Evolutionary conservation across 2,329 filamentous ascomycete genomes (phyloP).

Genomic region (Tothia fuscella): DNA sequence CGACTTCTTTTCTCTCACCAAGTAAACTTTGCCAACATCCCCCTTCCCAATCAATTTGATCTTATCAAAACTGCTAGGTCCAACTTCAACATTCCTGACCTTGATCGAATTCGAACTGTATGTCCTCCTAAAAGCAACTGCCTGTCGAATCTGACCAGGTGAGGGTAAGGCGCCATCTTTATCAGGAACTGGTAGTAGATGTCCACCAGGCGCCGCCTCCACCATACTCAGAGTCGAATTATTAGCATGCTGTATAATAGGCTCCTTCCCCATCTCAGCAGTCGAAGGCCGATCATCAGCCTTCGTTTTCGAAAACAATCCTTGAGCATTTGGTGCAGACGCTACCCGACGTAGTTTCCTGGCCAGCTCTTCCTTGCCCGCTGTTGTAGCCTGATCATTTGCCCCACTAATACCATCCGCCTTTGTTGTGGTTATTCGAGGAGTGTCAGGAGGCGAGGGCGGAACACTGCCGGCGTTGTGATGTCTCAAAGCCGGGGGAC

Average conservation of each 20-base stretch:
- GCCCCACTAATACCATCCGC: constrained; percentile 54
- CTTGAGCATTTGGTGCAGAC: constrained; percentile 93
- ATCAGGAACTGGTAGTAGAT: constrained; percentile 24
- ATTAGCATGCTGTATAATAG: constrained; percentile 47
- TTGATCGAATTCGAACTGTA: constrained; percentile 99
- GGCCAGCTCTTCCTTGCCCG: constrained; percentile 87
- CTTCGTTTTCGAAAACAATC: constrained; percentile 55
- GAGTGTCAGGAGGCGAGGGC: constrained; percentile 83
- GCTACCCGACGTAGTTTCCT: constrained; percentile 87
- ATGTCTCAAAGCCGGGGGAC: constrained; percentile 82
- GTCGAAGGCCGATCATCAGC: constrained; percentile 64
- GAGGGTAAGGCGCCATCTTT: constrained; percentile 48
- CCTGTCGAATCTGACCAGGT: constrained; percentile 51
- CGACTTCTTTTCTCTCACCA: constrained; percentile 97
- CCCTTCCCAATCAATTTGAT: constrained; percentile 99
- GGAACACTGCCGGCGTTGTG: constrained; percentile 91
- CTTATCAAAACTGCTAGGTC: constrained; percentile 94
- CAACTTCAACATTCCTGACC: constrained; percentile 91
- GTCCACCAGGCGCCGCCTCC: constrained; percentile 28
- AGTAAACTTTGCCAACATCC: constrained; percentile 95
- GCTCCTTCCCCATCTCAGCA: constrained; percentile 76
- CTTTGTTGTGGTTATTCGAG: constrained; percentile 49
- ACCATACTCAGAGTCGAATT: constrained; percentile 43
- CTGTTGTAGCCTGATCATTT: constrained; percentile 55
- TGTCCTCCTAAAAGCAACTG: constrained; percentile 75